phyloP scores from a whole-genome alignment of 257 asterid genomes.

The Salvia rosmarinus region DNA sequence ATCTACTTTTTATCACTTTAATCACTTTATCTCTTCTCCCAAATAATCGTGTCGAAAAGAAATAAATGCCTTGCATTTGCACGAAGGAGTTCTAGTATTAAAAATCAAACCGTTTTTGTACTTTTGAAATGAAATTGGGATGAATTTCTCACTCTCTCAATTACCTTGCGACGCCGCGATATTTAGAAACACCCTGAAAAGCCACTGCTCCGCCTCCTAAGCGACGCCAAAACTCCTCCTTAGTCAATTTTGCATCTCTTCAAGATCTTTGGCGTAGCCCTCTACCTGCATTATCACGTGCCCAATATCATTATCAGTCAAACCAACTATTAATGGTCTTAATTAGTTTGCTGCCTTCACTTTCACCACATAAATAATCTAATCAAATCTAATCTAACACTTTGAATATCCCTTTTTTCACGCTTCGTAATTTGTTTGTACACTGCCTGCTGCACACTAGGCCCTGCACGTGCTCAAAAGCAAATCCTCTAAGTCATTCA shows the following conservation, averaged over 20 bases:
- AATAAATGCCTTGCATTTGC: no score
- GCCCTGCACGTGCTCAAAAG: slow-evolving; percentile 14
- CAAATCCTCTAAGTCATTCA: neutral
- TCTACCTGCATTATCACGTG: slow-evolving; percentile 47
- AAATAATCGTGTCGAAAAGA: no score
- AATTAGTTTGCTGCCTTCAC: slow-evolving; percentile 7
- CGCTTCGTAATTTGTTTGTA: neutral
- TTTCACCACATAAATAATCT: neutral
- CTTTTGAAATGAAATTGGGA: slow-evolving; percentile 23
- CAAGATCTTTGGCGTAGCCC: slow-evolving; percentile 52
- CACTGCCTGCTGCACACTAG: neutral
- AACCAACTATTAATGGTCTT: slow-evolving; percentile 2
- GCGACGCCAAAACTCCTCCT: slow-evolving; percentile 72
- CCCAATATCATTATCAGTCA: no score
- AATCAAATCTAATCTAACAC: neutral
- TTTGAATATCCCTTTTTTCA: neutral
- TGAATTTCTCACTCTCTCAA: neutral
- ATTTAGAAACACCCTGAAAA: slow-evolving; percentile 86
- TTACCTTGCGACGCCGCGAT: slow-evolving; percentile 89
- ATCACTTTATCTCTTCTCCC: no score
- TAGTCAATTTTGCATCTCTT: slow-evolving; percentile 60
- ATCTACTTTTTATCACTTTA: no score
- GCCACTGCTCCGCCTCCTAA: slow-evolving; percentile 74
- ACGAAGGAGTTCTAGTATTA: no score
- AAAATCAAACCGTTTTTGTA: slow-evolving; percentile 6